Base-by-base conservation (phyloP, 2,329 filamentous ascomycete genomes). In the Phaeosphaeria sp. region DNA sequence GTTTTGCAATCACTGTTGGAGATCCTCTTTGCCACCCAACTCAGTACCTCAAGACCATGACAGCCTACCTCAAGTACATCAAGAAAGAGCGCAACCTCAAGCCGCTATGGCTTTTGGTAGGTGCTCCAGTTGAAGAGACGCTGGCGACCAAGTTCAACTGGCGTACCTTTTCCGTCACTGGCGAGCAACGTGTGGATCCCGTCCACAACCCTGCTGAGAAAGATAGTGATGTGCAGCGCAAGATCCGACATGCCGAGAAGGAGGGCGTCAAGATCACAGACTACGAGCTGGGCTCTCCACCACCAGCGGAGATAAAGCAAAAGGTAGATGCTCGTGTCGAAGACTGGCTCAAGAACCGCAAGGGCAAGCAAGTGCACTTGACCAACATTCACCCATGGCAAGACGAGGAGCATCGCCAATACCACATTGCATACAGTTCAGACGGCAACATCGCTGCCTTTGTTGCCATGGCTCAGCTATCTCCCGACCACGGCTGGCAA, bases 341-440 rank as follows among this genome's bases (percentile, higher is more conserved):
- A 58, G 89, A 92, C 58, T 97, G 93, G 93, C 87, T 93, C 69
- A 81, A 84, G 52, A 86, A 85, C 73, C 90, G 93, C 68, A 93
- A 92, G 79, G 92, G 92, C 64, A 88, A 86, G 54, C 93, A 97
- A 77, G 90, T 97, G 27, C 93, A 97, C 76, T 82, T 97, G 52
- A 97, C 93, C 3, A 90, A 96, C 72, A 91, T 97, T 30, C 88
- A 88, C 25, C 93, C 93, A 0, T 97, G 93, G 93, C 84, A 93
- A 62, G 92, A 97, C 66, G 83, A 86, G 71, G 86, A 87, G 60
- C 93, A 97, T 74, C 88, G 93, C 17, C 90, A 92, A 63, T 97
- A 96, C 81, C 91, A 93, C 72, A 90, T 92, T 68, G 90, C 92
- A 10, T 84, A 89, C 64, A 90, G 90, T 64, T 84, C 86, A 70